Evolutionary conservation across 345 rosid genomes (phyloP), one percentile per base, ranked within the genome.

Genomic region (Alliaria petiolata): DNA sequence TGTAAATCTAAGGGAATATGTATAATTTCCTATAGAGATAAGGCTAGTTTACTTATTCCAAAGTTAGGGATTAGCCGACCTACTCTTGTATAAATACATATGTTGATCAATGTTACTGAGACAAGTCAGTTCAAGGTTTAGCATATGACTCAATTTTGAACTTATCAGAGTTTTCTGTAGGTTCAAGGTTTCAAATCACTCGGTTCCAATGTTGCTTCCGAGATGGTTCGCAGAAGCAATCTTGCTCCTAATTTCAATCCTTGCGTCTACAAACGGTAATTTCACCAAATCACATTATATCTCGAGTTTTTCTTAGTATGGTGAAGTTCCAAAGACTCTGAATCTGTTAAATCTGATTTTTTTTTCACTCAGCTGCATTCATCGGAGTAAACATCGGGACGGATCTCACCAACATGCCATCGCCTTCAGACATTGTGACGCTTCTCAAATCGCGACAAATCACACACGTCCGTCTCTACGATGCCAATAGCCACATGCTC

Each of bases 321-420:
- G 16, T 74, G 45, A 42, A 57, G 33, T n/a, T 16, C 3, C 1
- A 15, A 53, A 6, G 46, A 28, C 30, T 16, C 58, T 63, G 17
- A 67, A 17, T 50, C 7, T 73, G n/a, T 34, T 47, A 26, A 35
- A 22, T 49, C 7, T 47, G 75, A 49, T 58, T 25, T 5, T 59
- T 22, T 44, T 56, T n/a, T n/a, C n/a, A 45, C 49, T 35, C 65
- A 95, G 99, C 95, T 71, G 91, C 95, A 62, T 93, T 71, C 78
- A 57, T 91, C 13, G 99, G 99, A 2, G 69, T 93, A 70, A 89
- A 93, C 87, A 83, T 91, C 3, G 99, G 99, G 10, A 87, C 97
- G 3, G 92, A 83, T 74, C 86, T 90, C 53, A 83, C 93, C 51
- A 78, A 75, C 66, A 65, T 90, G 85, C 96, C 98, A 19, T 64